phyloP scores from a whole-genome alignment of 179 eudicot genomes.

The Actinidia chinensis region DNA sequence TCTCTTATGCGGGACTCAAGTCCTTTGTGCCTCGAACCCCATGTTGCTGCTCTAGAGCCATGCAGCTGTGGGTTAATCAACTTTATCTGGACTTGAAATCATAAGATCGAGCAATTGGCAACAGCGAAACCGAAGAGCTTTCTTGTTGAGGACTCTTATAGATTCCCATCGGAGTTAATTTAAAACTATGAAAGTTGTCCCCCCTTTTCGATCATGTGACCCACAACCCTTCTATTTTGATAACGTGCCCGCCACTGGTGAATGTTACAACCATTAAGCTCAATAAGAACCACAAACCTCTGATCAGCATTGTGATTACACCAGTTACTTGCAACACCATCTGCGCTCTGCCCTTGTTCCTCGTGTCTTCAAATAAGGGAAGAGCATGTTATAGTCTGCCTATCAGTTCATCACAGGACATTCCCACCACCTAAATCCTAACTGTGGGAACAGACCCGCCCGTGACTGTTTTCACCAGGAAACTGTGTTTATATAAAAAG shows the following conservation, averaged over 20 bases:
- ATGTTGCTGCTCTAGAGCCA: slow-evolving; percentile 27
- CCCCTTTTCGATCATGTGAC: slow-evolving; percentile 58
- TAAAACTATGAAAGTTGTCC: slow-evolving; percentile 51
- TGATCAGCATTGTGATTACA: slow-evolving; percentile 59
- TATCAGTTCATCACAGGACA: slow-evolving; percentile 99
- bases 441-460: slow-evolving; percentile 57
- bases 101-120: slow-evolving; percentile 28
- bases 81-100: slow-evolving; percentile 33
- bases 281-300: slow-evolving; percentile 92
- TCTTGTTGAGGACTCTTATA: slow-evolving; percentile 27
- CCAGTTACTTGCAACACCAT: slow-evolving; percentile 64
- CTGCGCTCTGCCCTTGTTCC: slow-evolving; percentile 82
- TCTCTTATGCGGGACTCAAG: slow-evolving; percentile 48
- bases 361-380: slow-evolving; percentile 91
- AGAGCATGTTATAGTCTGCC: slow-evolving; percentile 93
- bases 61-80: slow-evolving; percentile 27
- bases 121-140: slow-evolving; percentile 23
- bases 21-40: slow-evolving; percentile 38
- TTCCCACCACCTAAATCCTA: slow-evolving; percentile 85
- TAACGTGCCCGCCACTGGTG: slow-evolving; percentile 29
- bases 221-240: slow-evolving; percentile 36
- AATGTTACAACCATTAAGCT: slow-evolving; percentile 46
- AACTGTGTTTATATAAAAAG: slow-evolving; percentile 59
- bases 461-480: slow-evolving; percentile 67
- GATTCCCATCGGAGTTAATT: slow-evolving; percentile 39